Evolutionary conservation across 345 rosid genomes (phyloP), one percentile per base, ranked within the genome.

Genomic region (Aquilaria yunnanensis): DNA sequence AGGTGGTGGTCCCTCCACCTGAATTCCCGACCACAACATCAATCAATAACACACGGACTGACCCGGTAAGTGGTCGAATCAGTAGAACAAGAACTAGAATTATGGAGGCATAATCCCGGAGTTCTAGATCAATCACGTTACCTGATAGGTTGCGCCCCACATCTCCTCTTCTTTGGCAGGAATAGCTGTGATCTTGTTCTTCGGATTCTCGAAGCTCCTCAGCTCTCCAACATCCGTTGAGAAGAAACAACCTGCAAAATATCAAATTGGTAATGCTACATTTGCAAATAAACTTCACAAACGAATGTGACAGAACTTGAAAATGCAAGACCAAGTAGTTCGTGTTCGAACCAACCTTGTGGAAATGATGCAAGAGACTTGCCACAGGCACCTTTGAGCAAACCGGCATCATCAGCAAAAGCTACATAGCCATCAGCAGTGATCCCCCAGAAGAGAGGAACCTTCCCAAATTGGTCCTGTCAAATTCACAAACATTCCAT

Each of bases 101-200:
- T 10, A 50, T 6, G 14, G 5, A 14, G 13, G 11, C n/a, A 3
- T 56, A 30, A 57, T 37, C 11, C 12, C 6, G 6, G n/a, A 52
- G 30, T 5, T 14, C 8, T 41, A 45, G 29, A 30, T 47, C 12
- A 61, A 14, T 60, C 50, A 13, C 57, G 2, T 67, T 70, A 92
- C 97, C 98, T 81, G 87, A 68, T 89, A 92, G 4, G 96, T 92
- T 9, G 98, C 97, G 41, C 97, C 98, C 96, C 96, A 92, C 12
- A 92, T 81, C 73, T 89, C 97, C 71, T 89, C 98, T 60, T 92
- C 97, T 1, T 70, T 59, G 1, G 97, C 98, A 54, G 96, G 98
- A 67, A 92, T 64, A 2, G 96, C 98, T 50, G 93, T 85, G 80
- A 92, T 83, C 79, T 81, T 92, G 68, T 58, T 89, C 77, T 89